These are phyloP conservation scores for Chalaropsis ovoidea DNA, from an alignment of 2,329 filamentous ascomycete genomes.

Conservation along the genomic window DNA sequence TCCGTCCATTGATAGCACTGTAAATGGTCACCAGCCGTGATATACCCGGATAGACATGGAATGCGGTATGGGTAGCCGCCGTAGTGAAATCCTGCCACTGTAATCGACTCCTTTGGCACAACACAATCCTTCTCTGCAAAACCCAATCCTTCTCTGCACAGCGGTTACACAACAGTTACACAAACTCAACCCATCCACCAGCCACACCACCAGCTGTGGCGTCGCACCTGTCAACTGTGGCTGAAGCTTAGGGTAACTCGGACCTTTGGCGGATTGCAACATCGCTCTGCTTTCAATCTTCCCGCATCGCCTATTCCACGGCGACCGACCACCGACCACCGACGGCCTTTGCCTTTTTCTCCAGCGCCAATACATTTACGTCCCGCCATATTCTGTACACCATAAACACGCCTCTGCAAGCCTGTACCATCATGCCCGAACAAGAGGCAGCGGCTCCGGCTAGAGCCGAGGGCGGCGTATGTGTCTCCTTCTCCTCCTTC, in stretches of 20 bases:
- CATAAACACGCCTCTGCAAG: not conserved
- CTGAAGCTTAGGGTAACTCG: not conserved
- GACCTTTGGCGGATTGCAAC: not conserved
- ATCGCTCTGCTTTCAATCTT: not conserved
- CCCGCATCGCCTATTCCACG: not conserved
- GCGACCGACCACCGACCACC: not conserved
- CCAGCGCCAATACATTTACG: too few species aligned
- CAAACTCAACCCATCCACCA: not conserved
- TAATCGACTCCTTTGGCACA: not conserved
- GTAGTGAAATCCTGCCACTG: too few species aligned
- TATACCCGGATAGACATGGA: not conserved
- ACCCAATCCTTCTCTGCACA: not conserved
- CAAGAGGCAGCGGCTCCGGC: constrained; percentile 10
- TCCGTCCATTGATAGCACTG: not conserved
- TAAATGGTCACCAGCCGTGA: too few species aligned
- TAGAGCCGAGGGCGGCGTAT: constrained; percentile 15
- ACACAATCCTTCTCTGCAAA: not conserved
- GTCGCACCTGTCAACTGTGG: not conserved
- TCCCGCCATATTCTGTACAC: not conserved
- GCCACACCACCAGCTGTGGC: not conserved
- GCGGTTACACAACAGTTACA: constrained; percentile 4
- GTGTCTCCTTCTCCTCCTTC: constrained; percentile 4
- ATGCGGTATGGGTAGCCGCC: too few species aligned
- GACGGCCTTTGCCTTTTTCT: not conserved
- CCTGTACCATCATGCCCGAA: constrained; percentile 7